A percentile compares a stretch with the other conserved stretches of the same genome.
Conservation (phyloP, 345 rosid genomes). For the Eucalyptus melliodora region DNA sequence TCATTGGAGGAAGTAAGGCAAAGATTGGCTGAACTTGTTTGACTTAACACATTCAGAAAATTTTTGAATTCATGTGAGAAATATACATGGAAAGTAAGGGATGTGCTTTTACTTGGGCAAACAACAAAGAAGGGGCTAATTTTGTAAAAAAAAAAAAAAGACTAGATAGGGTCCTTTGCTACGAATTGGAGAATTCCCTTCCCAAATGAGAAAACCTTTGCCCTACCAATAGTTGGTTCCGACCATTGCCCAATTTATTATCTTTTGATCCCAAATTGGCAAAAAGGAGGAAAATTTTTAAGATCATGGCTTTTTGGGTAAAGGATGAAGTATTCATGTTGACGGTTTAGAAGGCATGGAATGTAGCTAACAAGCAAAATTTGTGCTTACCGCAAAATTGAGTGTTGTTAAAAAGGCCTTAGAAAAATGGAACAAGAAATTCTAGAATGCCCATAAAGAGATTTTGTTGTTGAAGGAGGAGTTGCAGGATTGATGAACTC, state of each 20-base stretch:
- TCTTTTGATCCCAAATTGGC: fast-evolving
- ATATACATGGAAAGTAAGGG: not conserved
- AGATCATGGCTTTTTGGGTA: not conserved
- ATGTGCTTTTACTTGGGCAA: not conserved
- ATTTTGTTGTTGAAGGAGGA: not conserved
- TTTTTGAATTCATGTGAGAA: not conserved
- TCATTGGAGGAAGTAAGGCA: not conserved
- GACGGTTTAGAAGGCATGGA: not conserved
- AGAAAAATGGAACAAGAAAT: not conserved
- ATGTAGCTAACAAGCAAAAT: not conserved
- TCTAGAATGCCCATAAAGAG: not conserved
- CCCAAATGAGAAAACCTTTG: not conserved
- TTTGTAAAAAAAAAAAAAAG: no score
- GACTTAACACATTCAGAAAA: not conserved
- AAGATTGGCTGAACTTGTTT: not conserved
- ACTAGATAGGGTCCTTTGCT: not conserved
- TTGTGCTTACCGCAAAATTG: not conserved
- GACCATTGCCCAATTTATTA: not conserved
- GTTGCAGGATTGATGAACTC: not conserved
- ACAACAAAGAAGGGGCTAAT: not conserved
- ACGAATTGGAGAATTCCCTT: not conserved
- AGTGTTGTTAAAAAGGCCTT: not conserved
- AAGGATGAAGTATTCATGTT: not conserved
- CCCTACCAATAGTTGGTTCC: not conserved
- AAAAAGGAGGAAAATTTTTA: not conserved